Conservation (phyloP, 192 early-diverging fungal species). For the Dissophora globulifera region DNA sequence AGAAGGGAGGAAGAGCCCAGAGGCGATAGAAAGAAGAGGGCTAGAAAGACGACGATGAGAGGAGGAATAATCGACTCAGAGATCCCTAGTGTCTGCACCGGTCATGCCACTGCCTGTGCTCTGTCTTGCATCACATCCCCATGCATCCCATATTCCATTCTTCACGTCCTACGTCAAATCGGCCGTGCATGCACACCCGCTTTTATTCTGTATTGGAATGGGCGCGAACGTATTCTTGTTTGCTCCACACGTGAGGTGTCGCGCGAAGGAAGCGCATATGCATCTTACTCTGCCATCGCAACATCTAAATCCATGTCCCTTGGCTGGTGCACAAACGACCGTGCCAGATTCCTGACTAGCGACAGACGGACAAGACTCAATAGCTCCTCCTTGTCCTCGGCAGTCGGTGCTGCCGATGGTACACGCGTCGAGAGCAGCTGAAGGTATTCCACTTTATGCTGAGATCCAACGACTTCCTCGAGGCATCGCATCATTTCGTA, state of each 20-base stretch:
- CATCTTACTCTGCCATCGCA: not conserved
- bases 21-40: not conserved
- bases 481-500: slow-evolving; percentile 73
- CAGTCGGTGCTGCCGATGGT: slow-evolving; percentile 1
- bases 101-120: not conserved
- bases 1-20: not conserved
- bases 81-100: too few relatives aligned
- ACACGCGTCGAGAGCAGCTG: slow-evolving; percentile 21
- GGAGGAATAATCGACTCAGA: slow-evolving; percentile 1
- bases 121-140: slow-evolving; percentile 1
- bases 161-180: slow-evolving; percentile 2
- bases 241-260: slow-evolving; percentile 4
- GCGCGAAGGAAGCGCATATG: too few relatives aligned
- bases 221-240: slow-evolving; percentile 1
- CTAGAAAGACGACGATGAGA: not conserved
- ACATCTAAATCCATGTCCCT: not conserved
- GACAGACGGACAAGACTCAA: slow-evolving; percentile 34
- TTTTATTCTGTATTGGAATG: not conserved
- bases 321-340: slow-evolving; percentile 33
- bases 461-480: slow-evolving; percentile 60
- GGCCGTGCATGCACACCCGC: not conserved
- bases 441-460: slow-evolving; percentile 42
- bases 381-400: slow-evolving; percentile 24
- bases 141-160: slow-evolving; percentile 39
- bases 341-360: slow-evolving; percentile 34